These are phyloP conservation scores for Apophysomyces ossiformis DNA, from an alignment of 371 early-diverging fungal species.

Conservation along the genomic window DNA sequence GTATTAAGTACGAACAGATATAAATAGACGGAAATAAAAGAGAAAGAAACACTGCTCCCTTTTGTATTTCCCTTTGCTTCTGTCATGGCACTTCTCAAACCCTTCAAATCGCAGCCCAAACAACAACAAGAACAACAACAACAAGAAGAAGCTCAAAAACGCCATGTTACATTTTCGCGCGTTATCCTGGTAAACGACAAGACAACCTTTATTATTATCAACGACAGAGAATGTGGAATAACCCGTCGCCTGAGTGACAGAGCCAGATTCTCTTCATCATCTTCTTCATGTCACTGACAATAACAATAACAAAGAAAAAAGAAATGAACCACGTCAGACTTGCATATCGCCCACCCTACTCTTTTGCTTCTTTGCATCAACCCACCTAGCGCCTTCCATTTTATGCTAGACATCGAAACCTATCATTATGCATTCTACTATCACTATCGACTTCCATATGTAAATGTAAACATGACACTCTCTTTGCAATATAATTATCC, in stretches of 20 bases:
- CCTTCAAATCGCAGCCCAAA: neutral
- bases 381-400: too few species aligned
- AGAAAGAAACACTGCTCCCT: neutral
- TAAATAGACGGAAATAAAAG: neutral
- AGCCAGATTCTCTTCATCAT: too few species aligned
- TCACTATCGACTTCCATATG: too few species aligned
- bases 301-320: too few species aligned
- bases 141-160: neutral
- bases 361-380: too few species aligned
- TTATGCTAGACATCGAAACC: too few species aligned
- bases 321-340: too few species aligned
- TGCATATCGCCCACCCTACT: too few species aligned
- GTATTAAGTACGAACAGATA: conserved; percentile 52
- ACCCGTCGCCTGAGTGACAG: conserved; percentile 23
- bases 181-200: conserved; percentile 38
- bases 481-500: too few species aligned
- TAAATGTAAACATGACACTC: too few species aligned
- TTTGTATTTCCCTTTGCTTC: neutral
- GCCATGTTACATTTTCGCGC: conserved; percentile 37
- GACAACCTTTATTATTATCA: conserved; percentile 31
- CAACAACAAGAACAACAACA: conserved; percentile 5
- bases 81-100: neutral
- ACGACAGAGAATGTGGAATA: conserved; percentile 24
- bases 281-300: too few species aligned
- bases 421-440: too few species aligned